Evolutionary conservation across 164 flowering plant species (phyloP), one percentile per base, ranked within the genome.

Genomic region (Taxillus chinensis): DNA sequence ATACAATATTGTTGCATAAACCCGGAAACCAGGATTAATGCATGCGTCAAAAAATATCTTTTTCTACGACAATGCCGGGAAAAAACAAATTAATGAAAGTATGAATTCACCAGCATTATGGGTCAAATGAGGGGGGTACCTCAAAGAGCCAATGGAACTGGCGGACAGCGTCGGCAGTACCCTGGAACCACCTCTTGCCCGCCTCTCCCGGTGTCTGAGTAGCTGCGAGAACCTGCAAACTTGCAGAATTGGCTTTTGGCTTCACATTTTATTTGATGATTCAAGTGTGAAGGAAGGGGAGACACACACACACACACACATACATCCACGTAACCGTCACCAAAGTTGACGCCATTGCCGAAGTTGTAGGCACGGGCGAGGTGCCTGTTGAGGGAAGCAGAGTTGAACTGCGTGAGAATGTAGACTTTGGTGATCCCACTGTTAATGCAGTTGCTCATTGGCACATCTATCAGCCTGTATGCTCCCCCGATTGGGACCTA

Each of bases 381-480:
- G 69, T 92, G 98, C 59, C 98, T 73, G 71, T 92, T 92, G 55
- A 92, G 95, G 3, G 96, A 92, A 17, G 95, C 92, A 7, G 98
- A 90, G 76, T 92, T 92, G 82, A 75, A 92, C 75, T 92, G 98
- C 4, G 98, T 92, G 64, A 92, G 90, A 66, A 92, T 90, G 75
- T 86, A 92, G 2, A 92, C 82, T 70, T 92, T 92, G 77, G 82
- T 89, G 76, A 92, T 80, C 14, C 98, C 93, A 76, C 98, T 89
- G 82, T 87, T 92, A 64, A 92, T 92, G 81, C 98, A 92, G 82
- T 86, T 92, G 79, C 98, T 92, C 98, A 92, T 92, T 5, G 98
- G 98, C 64, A 92, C 96, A 74, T 92, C 98, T 53, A 92, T 85
- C 58, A 92, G 80, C 77, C 98, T 77, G 70, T 92, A 92, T 57